Percentiles rank a stretch among this genome's conserved stretches.
phyloP scores from a whole-genome alignment of 208 protist genomes.

The Leptomonas seymouri region DNA sequence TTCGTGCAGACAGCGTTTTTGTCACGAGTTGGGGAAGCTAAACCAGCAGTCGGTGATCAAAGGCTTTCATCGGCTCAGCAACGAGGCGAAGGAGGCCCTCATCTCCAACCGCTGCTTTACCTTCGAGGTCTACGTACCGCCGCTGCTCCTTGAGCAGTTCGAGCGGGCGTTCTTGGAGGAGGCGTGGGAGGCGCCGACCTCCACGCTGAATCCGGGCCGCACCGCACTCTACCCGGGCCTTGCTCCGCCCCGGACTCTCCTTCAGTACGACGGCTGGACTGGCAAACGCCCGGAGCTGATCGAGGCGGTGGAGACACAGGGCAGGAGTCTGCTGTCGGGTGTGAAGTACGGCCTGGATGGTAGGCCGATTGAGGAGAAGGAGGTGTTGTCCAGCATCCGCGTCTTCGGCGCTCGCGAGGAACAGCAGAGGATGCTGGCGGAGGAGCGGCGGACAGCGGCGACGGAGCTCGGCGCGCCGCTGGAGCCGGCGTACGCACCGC shows the following conservation, averaged over 20 bases:
- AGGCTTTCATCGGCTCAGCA: slow-evolving; percentile 81
- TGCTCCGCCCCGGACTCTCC: slow-evolving; percentile 64
- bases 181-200: slow-evolving; percentile 74
- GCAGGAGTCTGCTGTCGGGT: slow-evolving; percentile 67
- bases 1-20: slow-evolving; percentile 50
- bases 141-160: slow-evolving; percentile 64
- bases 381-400: slow-evolving; percentile 65
- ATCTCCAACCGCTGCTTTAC: slow-evolving; percentile 62
- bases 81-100: slow-evolving; percentile 74
- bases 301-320: slow-evolving; percentile 74
- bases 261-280: slow-evolving; percentile 80
- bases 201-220: slow-evolving; percentile 65
- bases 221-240: slow-evolving; percentile 82
- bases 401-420: slow-evolving; percentile 68
- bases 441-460: slow-evolving; percentile 52
- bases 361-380: slow-evolving; percentile 42
- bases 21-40: slow-evolving; percentile 78
- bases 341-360: slow-evolving; percentile 66
- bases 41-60: slow-evolving; percentile 89
- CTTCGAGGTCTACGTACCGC: slow-evolving; percentile 82
- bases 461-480: slow-evolving; percentile 26
- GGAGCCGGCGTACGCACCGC: slow-evolving; percentile 26
- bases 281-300: slow-evolving; percentile 80
- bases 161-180: slow-evolving; percentile 72
- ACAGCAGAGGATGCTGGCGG: slow-evolving; percentile 47